Evolutionary conservation across 2,329 filamentous ascomycete species (phyloP).

Genomic region (Aulographum hederae): DNA sequence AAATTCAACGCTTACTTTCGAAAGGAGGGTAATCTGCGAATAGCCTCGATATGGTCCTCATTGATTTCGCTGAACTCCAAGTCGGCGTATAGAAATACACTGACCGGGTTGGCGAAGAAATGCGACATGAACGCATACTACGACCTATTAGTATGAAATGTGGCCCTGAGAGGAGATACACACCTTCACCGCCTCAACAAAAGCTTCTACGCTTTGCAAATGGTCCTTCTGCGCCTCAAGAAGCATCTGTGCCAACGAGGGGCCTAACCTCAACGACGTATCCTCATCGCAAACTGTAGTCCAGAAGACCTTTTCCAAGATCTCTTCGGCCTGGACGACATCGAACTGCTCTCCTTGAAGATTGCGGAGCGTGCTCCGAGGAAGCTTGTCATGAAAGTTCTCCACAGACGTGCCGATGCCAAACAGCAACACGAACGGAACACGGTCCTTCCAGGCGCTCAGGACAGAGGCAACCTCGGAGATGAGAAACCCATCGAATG

Average conservation of each 20-base stretch:
- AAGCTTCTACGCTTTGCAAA: constrained; percentile 55
- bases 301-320: constrained; percentile 55
- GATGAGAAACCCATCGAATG: constrained; percentile 55
- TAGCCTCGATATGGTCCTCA: constrained; percentile 44
- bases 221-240: constrained; percentile 60
- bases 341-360: constrained; percentile 59
- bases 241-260: constrained; percentile 41
- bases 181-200: constrained; percentile 52
- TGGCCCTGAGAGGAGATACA: constrained; percentile 4
- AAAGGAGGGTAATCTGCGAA: constrained; percentile 54
- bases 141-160: background rate
- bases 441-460: constrained; percentile 53
- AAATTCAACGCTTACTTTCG: constrained; percentile 17
- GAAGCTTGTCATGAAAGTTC: constrained; percentile 55
- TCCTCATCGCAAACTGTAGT: constrained; percentile 41
- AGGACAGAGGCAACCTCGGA: constrained; percentile 53
- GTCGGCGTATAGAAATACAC: constrained; percentile 34
- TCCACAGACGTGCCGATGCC: constrained; percentile 70
- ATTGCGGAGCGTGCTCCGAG: constrained; percentile 47
- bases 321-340: constrained; percentile 52
- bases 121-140: constrained; percentile 76
- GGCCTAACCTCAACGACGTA: constrained; percentile 42
- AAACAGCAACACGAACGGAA: constrained; percentile 61
- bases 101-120: constrained; percentile 63
- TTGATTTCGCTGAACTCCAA: constrained; percentile 20